A percentile compares a stretch with the other conserved stretches of the same genome.
Evolutionary conservation across 495 filamentous ascomycete genomes (phyloP).

Genomic region (Trypethelium eluteriae): DNA sequence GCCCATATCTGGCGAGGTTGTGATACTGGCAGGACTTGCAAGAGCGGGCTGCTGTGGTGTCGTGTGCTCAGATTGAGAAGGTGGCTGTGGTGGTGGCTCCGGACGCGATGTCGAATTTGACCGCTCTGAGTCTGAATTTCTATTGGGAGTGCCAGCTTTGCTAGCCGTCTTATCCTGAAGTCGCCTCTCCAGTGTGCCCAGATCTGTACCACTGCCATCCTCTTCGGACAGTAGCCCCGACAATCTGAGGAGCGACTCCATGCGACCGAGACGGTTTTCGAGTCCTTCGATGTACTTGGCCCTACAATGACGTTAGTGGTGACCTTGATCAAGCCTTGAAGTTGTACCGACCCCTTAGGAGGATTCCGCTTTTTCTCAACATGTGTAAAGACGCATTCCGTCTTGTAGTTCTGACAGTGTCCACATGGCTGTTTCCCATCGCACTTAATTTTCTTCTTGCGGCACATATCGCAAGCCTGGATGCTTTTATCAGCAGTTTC

Average conservation of each 20-base stretch:
- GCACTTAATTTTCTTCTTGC: slow-evolving; percentile 99
- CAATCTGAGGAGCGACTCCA: slow-evolving; percentile 83
- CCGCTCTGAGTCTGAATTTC: not conserved
- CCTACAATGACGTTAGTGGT: slow-evolving; percentile 38
- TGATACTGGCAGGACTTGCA: slow-evolving; percentile 26
- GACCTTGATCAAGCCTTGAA: not conserved
- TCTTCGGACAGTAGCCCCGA: slow-evolving; percentile 84
- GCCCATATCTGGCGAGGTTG: slow-evolving; percentile 48
- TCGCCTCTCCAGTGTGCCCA: slow-evolving; percentile 77
- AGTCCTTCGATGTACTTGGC: slow-evolving; percentile 98
- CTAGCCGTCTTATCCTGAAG: slow-evolving; percentile 57
- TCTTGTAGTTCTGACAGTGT: slow-evolving; percentile 97
- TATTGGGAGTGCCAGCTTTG: slow-evolving; percentile 17
- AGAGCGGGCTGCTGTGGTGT: slow-evolving; percentile 37
- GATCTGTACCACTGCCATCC: slow-evolving; percentile 77
- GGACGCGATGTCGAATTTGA: slow-evolving; percentile 2
- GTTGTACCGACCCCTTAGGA: slow-evolving; percentile 72
- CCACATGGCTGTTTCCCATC: slow-evolving; percentile 95
- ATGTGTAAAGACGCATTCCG: slow-evolving; percentile 93
- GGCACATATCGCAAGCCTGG: slow-evolving; percentile 96
- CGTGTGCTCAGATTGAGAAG: slow-evolving; percentile 32
- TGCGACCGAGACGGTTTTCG: slow-evolving; percentile 86
- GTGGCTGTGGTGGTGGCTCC: not conserved
- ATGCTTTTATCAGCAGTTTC: slow-evolving; percentile 23
- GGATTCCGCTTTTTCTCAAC: slow-evolving; percentile 98